Evolutionary conservation across 805 yeast genomes (phyloP), one percentile per base, ranked within the genome.

Genomic region (Saccharomycopsis capsularis): DNA sequence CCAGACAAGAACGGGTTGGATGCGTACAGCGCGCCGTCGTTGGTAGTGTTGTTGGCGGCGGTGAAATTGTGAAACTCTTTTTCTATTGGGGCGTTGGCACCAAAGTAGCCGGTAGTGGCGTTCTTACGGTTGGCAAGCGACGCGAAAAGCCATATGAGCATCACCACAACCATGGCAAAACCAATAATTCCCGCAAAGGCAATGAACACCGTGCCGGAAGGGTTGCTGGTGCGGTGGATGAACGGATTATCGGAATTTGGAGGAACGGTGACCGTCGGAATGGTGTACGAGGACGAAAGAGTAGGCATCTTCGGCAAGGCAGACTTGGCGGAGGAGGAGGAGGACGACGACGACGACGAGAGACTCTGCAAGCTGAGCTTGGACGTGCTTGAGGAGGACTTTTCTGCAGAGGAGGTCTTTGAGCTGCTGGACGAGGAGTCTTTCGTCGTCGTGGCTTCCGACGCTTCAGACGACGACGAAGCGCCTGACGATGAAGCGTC

Each of bases 141-240:
- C 15, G 48, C 34, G 23, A 37, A 24, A 19, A 48, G 11, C 47
- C 44, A 40, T n/a, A 52, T 27, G n/a, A 52, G 35, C 11, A 35
- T 22, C 9, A 43, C 44, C 13, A 42, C 40, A 16, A 48, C 30
- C 19, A 81, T 63, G 3, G 84, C 66, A 35, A 78, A 79, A 0
- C 81, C 85, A 3, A 81, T 78, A 35, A 81, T 70, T 9, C 82
- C 69, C 1, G 95, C 95, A 39, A 86, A 83, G 0, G 85, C 83
- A 45, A 88, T 87, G 65, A 86, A 87, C 2, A 88, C 89, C 1
- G 93, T 83, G 1, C 95, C 95, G 42, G 76, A 72, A 1, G 89
- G 86, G 41, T 71, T 69, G 19, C 60, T 60, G 4, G 79, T 64
- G 41, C 68, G 63, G 56, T 74, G 64, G 18, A 87, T 69, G 58